Evolutionary conservation across 345 rosid genomes (phyloP), one percentile per base, ranked within the genome.

Genomic region (thale cress (Arabidopsis thaliana)): DNA sequence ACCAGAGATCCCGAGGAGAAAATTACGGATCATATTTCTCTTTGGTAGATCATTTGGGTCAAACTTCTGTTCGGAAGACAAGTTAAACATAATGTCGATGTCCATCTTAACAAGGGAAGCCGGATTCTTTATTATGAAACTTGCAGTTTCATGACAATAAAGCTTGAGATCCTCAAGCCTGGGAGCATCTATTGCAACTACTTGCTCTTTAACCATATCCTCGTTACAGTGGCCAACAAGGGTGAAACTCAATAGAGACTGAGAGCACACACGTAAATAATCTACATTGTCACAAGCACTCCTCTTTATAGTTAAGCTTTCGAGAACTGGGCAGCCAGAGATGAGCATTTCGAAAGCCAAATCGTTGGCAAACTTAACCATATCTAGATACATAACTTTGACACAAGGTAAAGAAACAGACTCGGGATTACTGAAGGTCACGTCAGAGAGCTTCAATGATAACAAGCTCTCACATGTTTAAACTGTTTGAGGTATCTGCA

Each of bases 391-490:
- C 34, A 71, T 22, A 48, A 37, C 40, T 37, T 37, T 37, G 40
- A 37, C 40, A 37, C 0, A 37, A 37, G 40, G 40, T 37, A 37
- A 37, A 37, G 40, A 37, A 37, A 37, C 40, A 2, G 40, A 7
- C 10, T 37, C 8, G 10, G 40, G 61, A 12, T 3, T 45, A 38
- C 28, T 8, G 16, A 61, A 37, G 60, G 2, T 16, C 5, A 25
- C 1, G 4, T 11, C 34, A 4, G 0, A 1, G 14, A 72, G 76
- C 53, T 28, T 62, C 1, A 73, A 34, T 4, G 36, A 36, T 1
- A 33, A 58, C 58, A 73, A 64, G 20, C 61, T 73, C 23, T 65
- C 42, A 62, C 32, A 28, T 28, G 32, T 28, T 0, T 28, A 28
- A 28, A 28, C 32, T 28, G 32, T 28, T 28, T 8, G 36, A 55